Percentiles rank a stretch among this genome's conserved stretches.
Evolutionary conservation across 805 yeast genomes (phyloP).

Genomic region (Kregervanrija pseudodelftensis): DNA sequence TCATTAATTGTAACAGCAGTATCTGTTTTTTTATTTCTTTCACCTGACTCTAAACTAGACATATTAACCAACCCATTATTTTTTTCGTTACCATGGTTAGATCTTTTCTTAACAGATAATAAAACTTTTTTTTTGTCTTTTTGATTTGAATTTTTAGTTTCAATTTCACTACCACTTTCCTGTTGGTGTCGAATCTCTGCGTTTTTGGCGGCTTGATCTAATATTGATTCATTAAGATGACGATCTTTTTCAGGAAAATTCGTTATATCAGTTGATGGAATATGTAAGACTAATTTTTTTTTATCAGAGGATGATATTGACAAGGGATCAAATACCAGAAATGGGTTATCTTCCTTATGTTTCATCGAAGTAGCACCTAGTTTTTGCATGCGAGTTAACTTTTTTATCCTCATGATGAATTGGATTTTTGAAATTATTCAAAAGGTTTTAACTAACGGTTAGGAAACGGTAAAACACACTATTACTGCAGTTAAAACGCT

Average conservation of each 20-base stretch:
- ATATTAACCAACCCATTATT: too few species aligned
- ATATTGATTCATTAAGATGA: constrained; percentile 5
- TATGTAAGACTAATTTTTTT: constrained; percentile 3
- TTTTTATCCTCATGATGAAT: neutral
- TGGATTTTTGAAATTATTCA: too few species aligned
- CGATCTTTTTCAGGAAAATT: neutral
- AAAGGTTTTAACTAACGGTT: too few species aligned
- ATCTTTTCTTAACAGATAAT: too few species aligned
- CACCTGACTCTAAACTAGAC: too few species aligned
- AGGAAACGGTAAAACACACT: too few species aligned
- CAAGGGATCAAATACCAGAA: neutral
- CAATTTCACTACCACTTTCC: neutral
- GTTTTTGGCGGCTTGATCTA: constrained; percentile 5
- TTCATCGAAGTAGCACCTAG: neutral
- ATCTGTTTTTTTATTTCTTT: neutral
- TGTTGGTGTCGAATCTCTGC: neutral
- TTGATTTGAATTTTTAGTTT: too few species aligned
- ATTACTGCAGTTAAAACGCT: too few species aligned
- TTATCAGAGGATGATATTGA: too few species aligned
- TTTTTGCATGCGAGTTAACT: neutral
- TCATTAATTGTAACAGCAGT: constrained; percentile 5
- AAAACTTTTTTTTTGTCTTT: too few species aligned
- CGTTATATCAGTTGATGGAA: constrained; percentile 3
- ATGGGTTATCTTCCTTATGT: constrained; percentile 1
- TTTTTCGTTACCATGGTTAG: too few species aligned